phyloP scores from a whole-genome alignment of 2,329 filamentous ascomycete genomes.

The Tympanopsis confertula region DNA sequence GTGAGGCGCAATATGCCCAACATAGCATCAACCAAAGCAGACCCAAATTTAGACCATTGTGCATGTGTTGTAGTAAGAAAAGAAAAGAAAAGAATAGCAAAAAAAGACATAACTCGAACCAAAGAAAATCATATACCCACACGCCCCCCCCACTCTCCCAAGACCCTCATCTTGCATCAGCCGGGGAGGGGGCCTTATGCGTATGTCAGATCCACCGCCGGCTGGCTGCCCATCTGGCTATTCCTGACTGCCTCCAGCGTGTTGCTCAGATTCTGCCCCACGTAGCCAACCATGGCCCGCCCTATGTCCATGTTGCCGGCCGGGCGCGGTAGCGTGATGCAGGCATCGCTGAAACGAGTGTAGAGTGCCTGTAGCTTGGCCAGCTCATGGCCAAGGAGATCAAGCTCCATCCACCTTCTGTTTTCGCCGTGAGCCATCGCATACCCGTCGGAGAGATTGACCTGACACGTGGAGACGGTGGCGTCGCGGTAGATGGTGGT shows the following conservation, averaged over 20 bases:
- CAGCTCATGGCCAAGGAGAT: conserved; percentile 34
- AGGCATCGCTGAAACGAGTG: conserved; percentile 27
- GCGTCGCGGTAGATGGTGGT: conserved; percentile 26
- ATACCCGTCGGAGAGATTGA: conserved; percentile 10
- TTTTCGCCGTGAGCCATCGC: conserved; percentile 30
- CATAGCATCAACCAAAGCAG: no score
- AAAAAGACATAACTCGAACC: no score
- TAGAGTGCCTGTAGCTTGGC: conserved; percentile 34
- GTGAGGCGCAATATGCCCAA: no score
- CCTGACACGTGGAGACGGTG: conserved; percentile 3
- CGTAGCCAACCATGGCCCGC: conserved; percentile 30
- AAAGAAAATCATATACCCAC: no score
- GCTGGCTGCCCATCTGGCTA: not conserved
- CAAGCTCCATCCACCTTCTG: conserved; percentile 31
- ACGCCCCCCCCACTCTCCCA: not conserved
- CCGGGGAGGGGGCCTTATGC: not conserved
- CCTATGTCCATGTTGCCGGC: conserved; percentile 22
- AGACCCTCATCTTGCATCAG: not conserved
- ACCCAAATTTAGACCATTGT: no score
- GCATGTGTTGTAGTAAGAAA: no score
- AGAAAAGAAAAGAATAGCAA: no score
- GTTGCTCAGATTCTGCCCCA: conserved; percentile 28
- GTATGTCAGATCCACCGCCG: not conserved
- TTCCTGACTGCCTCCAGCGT: conserved; percentile 28
- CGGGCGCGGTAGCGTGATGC: conserved; percentile 13